Evolutionary conservation across 2,329 filamentous ascomycete species (phyloP), one percentile per base, ranked within the genome.

Genomic region (Geosmithia flava): DNA sequence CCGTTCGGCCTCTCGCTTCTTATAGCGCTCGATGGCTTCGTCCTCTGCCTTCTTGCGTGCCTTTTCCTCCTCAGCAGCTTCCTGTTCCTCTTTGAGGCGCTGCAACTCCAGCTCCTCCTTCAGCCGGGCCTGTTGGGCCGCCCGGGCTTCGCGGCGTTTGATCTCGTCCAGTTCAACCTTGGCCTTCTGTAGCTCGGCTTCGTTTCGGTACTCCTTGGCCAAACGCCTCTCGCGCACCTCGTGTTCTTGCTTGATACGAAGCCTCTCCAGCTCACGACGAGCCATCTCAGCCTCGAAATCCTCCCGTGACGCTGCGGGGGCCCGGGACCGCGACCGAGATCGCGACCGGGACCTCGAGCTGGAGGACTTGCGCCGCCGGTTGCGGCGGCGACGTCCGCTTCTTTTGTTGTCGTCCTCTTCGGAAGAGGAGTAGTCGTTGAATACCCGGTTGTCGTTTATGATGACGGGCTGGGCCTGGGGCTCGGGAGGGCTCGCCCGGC

Each of bases 371-470:
- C 53, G 58, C 20, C 54, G 58, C 48, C 45, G 49, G 29, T 48
- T 49, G 19, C 51, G 58, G 49, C 54, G 63, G 45, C 56, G 59
- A 41, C 58, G 56, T 30, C 55, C 47, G 15, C 15, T 13, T 37
- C 15, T 37, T 16, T 37, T 37, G 33, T 37, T 16, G 8, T 48
- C 43, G 8, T 17, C 62, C 2, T 66, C 66, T 16, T 68, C 65
- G 37, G 73, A 71, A 5, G 67, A 72, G 19, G 70, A 71, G 47
- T 68, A 54, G 20, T 72, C 67, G 51, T 73, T 72, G 54, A 74
- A 71, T 49, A 76, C 72, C 49, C 67, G 67, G 58, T 78, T 80
- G 33, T 27, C 23, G 56, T 78, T 76, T 58, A 80, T 79, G 47
- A 80, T 71, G 45, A 80, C 67, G 1, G 75, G 74, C 16, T 64